phyloP scores from a whole-genome alignment of 305 asterid species.

The Rubia occidens region DNA sequence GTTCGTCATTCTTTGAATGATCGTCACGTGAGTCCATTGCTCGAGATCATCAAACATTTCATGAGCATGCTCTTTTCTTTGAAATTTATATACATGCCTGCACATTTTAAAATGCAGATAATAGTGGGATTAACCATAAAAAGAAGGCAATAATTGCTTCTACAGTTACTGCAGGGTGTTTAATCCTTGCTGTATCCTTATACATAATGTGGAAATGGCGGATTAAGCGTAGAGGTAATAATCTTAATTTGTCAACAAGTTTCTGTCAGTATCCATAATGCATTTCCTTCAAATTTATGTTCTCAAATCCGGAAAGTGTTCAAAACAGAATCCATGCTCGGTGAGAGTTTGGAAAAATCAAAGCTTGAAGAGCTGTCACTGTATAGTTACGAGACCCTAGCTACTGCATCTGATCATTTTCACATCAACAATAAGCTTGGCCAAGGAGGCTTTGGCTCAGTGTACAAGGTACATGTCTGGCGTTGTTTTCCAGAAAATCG shows the following conservation, averaged over 20 bases:
- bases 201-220: background rate
- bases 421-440: constrained; percentile 8
- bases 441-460: constrained; percentile 16
- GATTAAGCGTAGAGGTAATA: background rate
- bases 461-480: constrained; percentile 1
- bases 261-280: background rate
- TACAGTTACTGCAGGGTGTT: background rate
- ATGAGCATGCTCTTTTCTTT: background rate
- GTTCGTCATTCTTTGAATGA: background rate
- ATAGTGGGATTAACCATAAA: background rate
- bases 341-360: background rate
- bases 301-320: background rate
- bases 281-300: background rate
- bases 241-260: background rate
- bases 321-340: background rate
- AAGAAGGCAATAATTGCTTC: background rate
- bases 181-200: background rate
- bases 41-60: background rate
- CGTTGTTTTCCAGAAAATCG: background rate
- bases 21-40: no score
- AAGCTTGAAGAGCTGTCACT: background rate
- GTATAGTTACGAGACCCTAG: background rate
- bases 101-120: background rate
- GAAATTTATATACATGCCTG: background rate
- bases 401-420: background rate